Evolutionary conservation across 495 filamentous ascomycete species (phyloP), one percentile per base, ranked within the genome.

Genomic region (Neurospora sp.): DNA sequence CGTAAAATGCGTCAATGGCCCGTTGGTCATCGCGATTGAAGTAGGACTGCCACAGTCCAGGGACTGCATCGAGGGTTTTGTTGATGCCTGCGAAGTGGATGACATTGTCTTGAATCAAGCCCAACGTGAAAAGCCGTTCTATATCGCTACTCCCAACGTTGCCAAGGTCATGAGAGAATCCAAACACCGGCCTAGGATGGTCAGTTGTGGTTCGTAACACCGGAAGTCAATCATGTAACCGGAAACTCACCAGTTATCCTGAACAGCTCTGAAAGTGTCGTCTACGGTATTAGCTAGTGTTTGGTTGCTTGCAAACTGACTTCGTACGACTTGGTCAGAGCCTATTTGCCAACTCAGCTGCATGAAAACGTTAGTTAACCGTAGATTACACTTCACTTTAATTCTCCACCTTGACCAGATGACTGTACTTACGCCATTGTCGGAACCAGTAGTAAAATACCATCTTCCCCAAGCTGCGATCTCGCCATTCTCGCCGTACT

Each of bases 381-480:
- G 7, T 35, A 14, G 7, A 66, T 18, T 9, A 6, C 1, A 66
- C 20, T 27, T 7, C 5, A 27, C 49, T 54, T 1, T 31, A 49
- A 2, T 37, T 44, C 35, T 14, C 11, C 41, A 18, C 9, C 20
- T 31, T 10, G 5, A 42, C 39, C 12, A 12, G 0, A 39, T 49
- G 49, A 11, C 11, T 54, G n/a, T 1, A 81, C 85, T 80, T 80
- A 86, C 85, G 18, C 79, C 78, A 7, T 78, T 72, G 8, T 39
- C 49, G 35, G 76, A 73, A 16, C 72, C 73, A 18, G 89, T 94
- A 35, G 92, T 80, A 72, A 86, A 93, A 80, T 94, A 92, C 79
- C 96, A 88, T 60, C 88, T 90, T 0, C 95, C 95, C 95, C 95
- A 98, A 85, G 96, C 93, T 0, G 92, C 88, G 49, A 90, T 90